Evolutionary conservation across 805 yeast genomes (phyloP).

Genomic region (Nematodospora valgi): DNA sequence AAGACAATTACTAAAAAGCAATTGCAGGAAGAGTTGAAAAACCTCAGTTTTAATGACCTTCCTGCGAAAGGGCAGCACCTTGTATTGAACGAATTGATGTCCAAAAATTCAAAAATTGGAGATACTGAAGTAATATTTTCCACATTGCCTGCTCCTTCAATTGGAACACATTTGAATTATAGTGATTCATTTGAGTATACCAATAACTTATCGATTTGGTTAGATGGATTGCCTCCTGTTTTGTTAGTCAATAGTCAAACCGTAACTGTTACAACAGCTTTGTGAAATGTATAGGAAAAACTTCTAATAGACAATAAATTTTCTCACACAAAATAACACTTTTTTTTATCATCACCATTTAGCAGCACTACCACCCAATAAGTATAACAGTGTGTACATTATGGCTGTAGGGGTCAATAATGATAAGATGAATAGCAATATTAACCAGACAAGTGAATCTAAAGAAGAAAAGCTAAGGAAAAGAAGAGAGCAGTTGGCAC

Average conservation of each 20-base stretch:
- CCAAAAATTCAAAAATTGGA: conserved; percentile 46
- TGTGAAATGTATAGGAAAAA: conserved; percentile 32
- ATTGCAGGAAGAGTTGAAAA: conserved; percentile 34
- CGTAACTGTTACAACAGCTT: conserved; percentile 92
- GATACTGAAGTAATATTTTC: conserved; percentile 75
- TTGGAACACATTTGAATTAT: conserved; percentile 74
- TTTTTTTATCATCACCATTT: too few relatives aligned
- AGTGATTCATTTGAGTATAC: conserved; percentile 72
- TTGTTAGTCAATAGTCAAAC: conserved; percentile 85
- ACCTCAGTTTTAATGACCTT: conserved; percentile 69
- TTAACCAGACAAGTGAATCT: conserved; percentile 16
- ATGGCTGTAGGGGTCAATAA: conserved; percentile 3
- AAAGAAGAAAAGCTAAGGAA: conserved; percentile 32
- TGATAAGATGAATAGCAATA: conserved; percentile 2
- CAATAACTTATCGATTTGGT: conserved; percentile 74
- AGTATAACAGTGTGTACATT: too few relatives aligned
- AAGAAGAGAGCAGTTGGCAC: conserved; percentile 53
- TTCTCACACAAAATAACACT: neutral
- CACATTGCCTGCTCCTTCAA: conserved; percentile 83
- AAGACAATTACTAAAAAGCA: conserved; percentile 28
- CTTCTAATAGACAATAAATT: neutral
- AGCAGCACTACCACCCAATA: too few relatives aligned
- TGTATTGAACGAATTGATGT: conserved; percentile 84
- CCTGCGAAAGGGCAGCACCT: conserved; percentile 91
- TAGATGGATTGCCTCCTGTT: conserved; percentile 78